Base-by-base conservation (phyloP, 345 rosid genomes). In the Atalantia buxifolia region DNA sequence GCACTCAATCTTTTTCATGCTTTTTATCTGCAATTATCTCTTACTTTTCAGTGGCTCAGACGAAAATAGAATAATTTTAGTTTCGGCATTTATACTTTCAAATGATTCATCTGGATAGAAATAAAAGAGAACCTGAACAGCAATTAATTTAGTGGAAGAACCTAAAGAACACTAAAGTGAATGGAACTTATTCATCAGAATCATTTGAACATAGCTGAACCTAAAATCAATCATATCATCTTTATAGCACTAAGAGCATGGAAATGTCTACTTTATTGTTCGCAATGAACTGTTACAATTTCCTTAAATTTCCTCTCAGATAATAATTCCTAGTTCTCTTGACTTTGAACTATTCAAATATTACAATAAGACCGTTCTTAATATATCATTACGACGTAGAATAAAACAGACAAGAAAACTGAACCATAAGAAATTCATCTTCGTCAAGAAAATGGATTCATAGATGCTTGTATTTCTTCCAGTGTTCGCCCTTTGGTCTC, bases 401-500 rank as follows among this genome's bases (percentile, higher is more conserved):
- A 53, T 53, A 3, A 18, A 16, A 19, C 1, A 16, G 0, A 18
- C 21, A 56, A 19, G 27, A 22, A 57, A 22, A 36, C 22, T 18
- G 22, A 53, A 53, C 10, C 24, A 12, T 40, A 64, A 50, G n/a
- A 3, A 50, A 22, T 55, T 40, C 27, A 40, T 63, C 62, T 55
- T 63, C 75, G 13, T 30, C 25, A 31, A 38, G 83, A 80, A 65
- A 85, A 62, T 28, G 83, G 86, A 77, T 87, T 90, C 85, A 90
- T 75, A 28, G 86, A 84, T 1, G 89, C 90, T 87, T 92, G 98
- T 78, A 94, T 90, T 76, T 94, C 90, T 81, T 92, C 97, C 16
- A 92, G 84, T 0, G 94, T 90, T 66, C 92, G 82, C 36, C 97
- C 95, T 81, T 90, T 90, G 57, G 95, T 92, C 80, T 94, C 95